phyloP scores from a whole-genome alignment of 768 basidiomycete genomes.

The Amanita polypyramis region DNA sequence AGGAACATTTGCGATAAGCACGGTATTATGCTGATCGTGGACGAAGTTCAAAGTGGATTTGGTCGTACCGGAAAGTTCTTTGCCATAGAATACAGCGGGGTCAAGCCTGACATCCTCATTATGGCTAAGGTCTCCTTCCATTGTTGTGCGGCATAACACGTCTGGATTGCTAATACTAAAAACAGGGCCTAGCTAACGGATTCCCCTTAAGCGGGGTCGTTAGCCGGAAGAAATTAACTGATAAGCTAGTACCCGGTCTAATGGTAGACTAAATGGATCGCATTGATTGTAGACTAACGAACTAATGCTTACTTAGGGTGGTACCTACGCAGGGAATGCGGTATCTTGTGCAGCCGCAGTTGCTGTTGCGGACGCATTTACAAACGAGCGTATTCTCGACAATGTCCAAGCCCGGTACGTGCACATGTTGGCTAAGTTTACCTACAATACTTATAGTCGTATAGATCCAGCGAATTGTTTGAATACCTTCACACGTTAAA shows the following conservation, averaged over 20 bases:
- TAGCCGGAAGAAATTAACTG: conserved; percentile 71
- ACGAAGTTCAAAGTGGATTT: conserved; percentile 88
- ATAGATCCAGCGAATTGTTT: conserved; percentile 70
- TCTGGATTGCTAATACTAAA: neutral
- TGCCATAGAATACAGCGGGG: conserved; percentile 73
- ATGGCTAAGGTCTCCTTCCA: conserved; percentile 63
- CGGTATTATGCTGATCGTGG: conserved; percentile 73
- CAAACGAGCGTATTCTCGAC: conserved; percentile 69
- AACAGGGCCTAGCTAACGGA: conserved; percentile 76
- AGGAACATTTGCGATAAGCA: conserved; percentile 81
- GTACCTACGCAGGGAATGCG: conserved; percentile 88
- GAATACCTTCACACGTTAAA: conserved; percentile 45
- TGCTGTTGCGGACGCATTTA: conserved; percentile 69
- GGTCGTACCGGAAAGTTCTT: conserved; percentile 80
- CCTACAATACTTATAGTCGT: neutral
- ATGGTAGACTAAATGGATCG: conserved; percentile 38
- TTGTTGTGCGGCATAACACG: neutral
- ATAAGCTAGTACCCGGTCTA: conserved; percentile 66
- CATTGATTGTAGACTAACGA: neutral
- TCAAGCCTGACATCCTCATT: conserved; percentile 80
- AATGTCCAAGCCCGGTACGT: conserved; percentile 67
- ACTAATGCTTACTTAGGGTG: conserved; percentile 38
- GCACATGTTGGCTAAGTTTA: neutral
- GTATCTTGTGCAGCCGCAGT: conserved; percentile 87
- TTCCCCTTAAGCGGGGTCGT: conserved; percentile 89